Evolutionary conservation across 2,329 filamentous ascomycete species (phyloP).

Genomic region (Drechslerella stenobrocha): DNA sequence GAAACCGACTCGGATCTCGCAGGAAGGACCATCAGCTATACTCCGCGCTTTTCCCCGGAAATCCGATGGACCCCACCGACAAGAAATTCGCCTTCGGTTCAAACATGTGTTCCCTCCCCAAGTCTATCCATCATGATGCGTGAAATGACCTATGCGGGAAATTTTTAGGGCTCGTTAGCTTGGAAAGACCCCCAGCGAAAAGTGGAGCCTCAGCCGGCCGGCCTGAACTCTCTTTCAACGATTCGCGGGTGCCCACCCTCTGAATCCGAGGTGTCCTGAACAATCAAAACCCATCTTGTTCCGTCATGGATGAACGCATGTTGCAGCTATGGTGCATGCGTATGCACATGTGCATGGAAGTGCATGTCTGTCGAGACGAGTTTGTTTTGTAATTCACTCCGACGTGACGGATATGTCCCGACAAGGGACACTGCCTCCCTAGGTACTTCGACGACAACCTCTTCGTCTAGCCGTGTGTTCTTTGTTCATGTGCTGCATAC

Average conservation of each 20-base stretch:
- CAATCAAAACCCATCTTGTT: no score
- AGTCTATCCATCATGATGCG: neutral
- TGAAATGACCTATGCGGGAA: no score
- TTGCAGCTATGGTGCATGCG: neutral
- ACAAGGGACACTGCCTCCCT: no score
- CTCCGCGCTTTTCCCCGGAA: conserved; percentile 1
- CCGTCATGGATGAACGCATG: conserved; percentile 8
- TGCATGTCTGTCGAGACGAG: neutral
- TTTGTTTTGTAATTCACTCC: no score
- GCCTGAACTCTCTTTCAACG: neutral
- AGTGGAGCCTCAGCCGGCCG: neutral
- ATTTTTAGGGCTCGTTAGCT: neutral
- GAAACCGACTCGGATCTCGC: neutral
- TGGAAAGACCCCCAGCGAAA: neutral
- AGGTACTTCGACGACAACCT: no score
- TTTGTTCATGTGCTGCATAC: no score
- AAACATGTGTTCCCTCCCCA: no score
- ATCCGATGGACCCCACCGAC: neutral
- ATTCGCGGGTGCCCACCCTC: conserved; percentile 1
- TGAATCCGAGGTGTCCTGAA: neutral
- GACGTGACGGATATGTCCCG: neutral
- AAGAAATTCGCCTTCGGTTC: neutral
- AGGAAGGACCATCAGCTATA: neutral
- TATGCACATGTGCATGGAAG: neutral
- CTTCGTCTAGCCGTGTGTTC: no score